Evolutionary conservation across 768 basidiomycete genomes (phyloP).

Genomic region (Tephrocybe sp.): DNA sequence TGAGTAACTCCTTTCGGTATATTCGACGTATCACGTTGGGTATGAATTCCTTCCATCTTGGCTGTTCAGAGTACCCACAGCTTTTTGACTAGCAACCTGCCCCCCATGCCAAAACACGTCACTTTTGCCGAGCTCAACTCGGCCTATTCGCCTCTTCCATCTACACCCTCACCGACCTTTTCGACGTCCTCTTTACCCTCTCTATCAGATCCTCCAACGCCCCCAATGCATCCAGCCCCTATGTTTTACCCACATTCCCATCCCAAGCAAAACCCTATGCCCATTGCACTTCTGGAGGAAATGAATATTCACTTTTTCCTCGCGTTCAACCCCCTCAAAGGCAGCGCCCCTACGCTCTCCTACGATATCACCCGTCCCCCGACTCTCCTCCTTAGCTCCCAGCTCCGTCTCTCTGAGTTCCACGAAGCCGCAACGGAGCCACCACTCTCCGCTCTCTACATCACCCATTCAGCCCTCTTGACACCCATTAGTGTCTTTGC

Average conservation of each 20-base stretch:
- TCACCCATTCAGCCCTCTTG: slow-evolving; percentile 30
- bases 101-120: slow-evolving; percentile 35
- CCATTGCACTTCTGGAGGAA: slow-evolving; percentile 21
- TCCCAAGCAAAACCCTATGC: slow-evolving; percentile 18
- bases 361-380: slow-evolving; percentile 38
- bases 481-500: slow-evolving; percentile 34
- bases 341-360: slow-evolving; percentile 26
- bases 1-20: slow-evolving; percentile 12
- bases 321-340: slow-evolving; percentile 30
- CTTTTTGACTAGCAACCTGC: slow-evolving; percentile 3
- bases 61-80: slow-evolving; percentile 14
- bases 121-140: slow-evolving; percentile 37
- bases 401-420: slow-evolving; percentile 29
- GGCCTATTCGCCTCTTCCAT: slow-evolving; percentile 30
- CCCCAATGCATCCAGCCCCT: slow-evolving; percentile 26
- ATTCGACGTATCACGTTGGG: slow-evolving; percentile 5
- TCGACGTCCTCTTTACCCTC: slow-evolving; percentile 36
- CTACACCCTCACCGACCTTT: slow-evolving; percentile 35
- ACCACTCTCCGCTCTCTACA: slow-evolving; percentile 30
- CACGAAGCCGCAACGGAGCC: slow-evolving; percentile 41
- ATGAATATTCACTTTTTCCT: slow-evolving; percentile 43
- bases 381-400: slow-evolving; percentile 20
- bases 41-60: slow-evolving; percentile 8
- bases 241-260: slow-evolving; percentile 28
- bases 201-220: slow-evolving; percentile 31